A percentile compares a stretch with the other conserved stretches of the same genome.
Evolutionary conservation across 1,284 basidiomycete species (phyloP).

Genomic region (Pseudomicrostroma phylloplanum): DNA sequence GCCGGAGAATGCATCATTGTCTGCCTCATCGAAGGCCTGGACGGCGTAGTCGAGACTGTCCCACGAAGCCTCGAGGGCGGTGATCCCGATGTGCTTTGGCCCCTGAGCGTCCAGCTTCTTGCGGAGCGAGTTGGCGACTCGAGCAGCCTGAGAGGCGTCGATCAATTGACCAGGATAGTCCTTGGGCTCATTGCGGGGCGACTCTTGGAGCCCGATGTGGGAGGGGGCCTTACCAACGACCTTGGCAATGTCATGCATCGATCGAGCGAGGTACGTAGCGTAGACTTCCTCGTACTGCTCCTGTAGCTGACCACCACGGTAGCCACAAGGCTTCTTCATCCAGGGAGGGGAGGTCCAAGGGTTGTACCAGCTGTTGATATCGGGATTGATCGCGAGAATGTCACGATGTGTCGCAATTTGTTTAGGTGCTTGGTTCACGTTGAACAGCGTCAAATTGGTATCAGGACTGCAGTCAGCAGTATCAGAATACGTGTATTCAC

Average conservation of each 20-base stretch:
- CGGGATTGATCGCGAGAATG: constrained; percentile 21
- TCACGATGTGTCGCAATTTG: constrained; percentile 25
- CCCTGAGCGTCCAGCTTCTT: constrained; percentile 21
- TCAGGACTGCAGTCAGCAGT: constrained; percentile 28
- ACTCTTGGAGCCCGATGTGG: constrained; percentile 22
- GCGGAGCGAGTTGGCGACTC: constrained; percentile 19
- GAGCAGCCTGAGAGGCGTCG: constrained; percentile 14
- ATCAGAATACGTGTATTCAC: constrained; percentile 32
- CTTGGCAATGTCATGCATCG: constrained; percentile 22
- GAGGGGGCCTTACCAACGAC: constrained; percentile 18
- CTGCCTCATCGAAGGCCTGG: constrained; percentile 15
- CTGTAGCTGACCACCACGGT: constrained; percentile 27
- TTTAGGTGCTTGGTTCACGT: constrained; percentile 32
- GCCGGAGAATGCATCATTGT: constrained; percentile 14
- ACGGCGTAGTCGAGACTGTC: constrained; percentile 21
- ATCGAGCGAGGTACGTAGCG: constrained; percentile 25
- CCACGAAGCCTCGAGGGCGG: constrained; percentile 32
- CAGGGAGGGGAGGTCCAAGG: constrained; percentile 33
- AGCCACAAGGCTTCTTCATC: constrained; percentile 30
- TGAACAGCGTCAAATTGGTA: constrained; percentile 21
- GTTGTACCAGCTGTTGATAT: constrained; percentile 21
- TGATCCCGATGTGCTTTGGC: constrained; percentile 12
- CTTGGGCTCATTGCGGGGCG: constrained; percentile 17
- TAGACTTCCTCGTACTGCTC: constrained; percentile 22
- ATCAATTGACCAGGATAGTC: constrained; percentile 27